A percentile compares a stretch with the other conserved stretches of the same genome.
Conservation (phyloP, 1,284 basidiomycete genomes). For the Fomitopsis pinicola region DNA sequence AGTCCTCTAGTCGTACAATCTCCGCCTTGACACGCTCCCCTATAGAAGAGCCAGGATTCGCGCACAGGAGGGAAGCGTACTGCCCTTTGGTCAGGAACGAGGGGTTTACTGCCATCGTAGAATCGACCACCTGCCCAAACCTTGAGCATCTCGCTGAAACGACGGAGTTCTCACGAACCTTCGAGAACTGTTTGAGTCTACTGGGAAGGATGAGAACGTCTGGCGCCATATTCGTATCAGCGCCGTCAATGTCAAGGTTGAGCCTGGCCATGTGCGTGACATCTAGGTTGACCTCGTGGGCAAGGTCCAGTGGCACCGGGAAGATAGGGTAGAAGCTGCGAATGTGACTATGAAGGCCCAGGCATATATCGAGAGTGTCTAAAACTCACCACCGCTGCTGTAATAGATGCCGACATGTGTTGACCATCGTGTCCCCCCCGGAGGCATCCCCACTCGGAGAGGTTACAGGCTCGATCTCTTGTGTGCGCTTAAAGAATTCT, state of each 20-base stretch:
- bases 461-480: conserved; percentile 55
- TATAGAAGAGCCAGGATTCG: conserved; percentile 22
- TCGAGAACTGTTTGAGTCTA: conserved; percentile 80
- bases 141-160: not conserved
- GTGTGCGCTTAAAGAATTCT: conserved; percentile 72
- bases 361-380: not conserved
- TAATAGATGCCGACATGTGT: conserved; percentile 76
- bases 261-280: conserved; percentile 67
- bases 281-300: conserved; percentile 83
- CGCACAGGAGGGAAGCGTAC: conserved; percentile 43
- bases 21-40: conserved; percentile 33
- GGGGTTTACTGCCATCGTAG: conserved; percentile 68
- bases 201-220: conserved; percentile 86
- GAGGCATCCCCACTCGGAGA: conserved; percentile 34
- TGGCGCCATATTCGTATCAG: conserved; percentile 49
- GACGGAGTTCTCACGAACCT: conserved; percentile 43
- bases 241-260: conserved; percentile 35
- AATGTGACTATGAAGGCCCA: not conserved
- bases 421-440: conserved; percentile 72
- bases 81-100: conserved; percentile 58
- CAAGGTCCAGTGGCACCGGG: conserved; percentile 73
- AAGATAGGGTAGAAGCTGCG: conserved; percentile 92
- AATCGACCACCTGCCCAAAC: conserved; percentile 54
- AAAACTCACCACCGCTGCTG: conserved; percentile 75
- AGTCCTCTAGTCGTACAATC: conserved; percentile 13